A percentile compares a stretch with the other conserved stretches of the same genome.
Evolutionary conservation across 1,284 basidiomycete species (phyloP).

Genomic region (Phlebopus sp.): DNA sequence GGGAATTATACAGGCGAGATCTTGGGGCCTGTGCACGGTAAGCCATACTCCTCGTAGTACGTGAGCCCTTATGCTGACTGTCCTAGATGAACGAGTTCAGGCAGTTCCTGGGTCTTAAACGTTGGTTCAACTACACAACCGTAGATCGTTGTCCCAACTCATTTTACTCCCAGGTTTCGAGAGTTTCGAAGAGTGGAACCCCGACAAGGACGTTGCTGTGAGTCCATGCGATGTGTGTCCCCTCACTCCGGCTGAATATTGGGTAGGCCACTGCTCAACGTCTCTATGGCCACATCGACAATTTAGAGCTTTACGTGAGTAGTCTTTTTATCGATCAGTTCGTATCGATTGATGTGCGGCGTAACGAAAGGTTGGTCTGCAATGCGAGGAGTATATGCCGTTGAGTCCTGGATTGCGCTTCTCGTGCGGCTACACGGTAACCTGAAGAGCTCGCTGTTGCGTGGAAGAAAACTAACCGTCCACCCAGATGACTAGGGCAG

Average conservation of each 20-base stretch:
- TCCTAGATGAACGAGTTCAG: conserved; percentile 58
- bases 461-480: not conserved
- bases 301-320: conserved; percentile 46
- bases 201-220: conserved; percentile 44
- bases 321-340: too few species aligned
- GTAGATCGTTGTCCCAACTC: not conserved
- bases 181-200: conserved; percentile 58
- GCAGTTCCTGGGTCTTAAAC: conserved; percentile 43
- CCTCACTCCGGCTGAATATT: conserved; percentile 7
- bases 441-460: conserved; percentile 23
- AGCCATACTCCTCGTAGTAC: not conserved
- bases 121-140: conserved; percentile 24
- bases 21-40: conserved; percentile 34
- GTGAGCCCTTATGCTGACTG: too few species aligned
- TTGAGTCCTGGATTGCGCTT: conserved; percentile 44
- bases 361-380: conserved; percentile 37
- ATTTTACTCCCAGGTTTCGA: conserved; percentile 33
- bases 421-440: conserved; percentile 45
- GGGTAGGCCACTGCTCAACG: conserved; percentile 38
- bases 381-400: conserved; percentile 53
- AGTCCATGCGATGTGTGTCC: not conserved
- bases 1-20: conserved; percentile 42
- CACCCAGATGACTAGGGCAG: conserved; percentile 2
- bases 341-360: too few species aligned
- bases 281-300: conserved; percentile 51